Conservation (phyloP, 2,329 filamentous ascomycete species). For the Thermothelomyces thermophilus region DNA sequence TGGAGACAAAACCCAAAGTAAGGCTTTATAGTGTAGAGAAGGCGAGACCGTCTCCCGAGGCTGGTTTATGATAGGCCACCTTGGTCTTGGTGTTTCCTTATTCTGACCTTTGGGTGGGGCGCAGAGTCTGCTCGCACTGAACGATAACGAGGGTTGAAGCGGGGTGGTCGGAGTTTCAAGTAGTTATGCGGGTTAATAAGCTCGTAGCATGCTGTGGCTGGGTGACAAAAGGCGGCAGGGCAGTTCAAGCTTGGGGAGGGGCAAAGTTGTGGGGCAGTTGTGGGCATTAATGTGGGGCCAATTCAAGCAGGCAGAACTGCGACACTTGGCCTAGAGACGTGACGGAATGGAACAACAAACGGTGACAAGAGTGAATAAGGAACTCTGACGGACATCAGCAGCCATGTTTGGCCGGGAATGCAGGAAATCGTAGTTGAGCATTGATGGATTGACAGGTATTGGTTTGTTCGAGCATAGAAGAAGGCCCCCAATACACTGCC, state of each 20-base stretch:
- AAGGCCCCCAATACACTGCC: too few relatives aligned
- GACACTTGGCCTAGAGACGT: background rate
- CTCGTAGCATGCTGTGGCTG: slow-evolving; percentile 16
- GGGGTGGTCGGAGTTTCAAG: slow-evolving; percentile 21
- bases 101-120: slow-evolving; percentile 13
- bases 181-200: slow-evolving; percentile 11
- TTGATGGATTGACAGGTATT: too few relatives aligned
- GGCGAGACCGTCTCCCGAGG: slow-evolving; percentile 1
- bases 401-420: too few relatives aligned
- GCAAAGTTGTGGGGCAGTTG: slow-evolving; percentile 10
- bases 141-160: slow-evolving; percentile 11
- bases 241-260: background rate
- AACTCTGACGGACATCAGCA: too few relatives aligned
- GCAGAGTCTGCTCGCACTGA: slow-evolving; percentile 3
- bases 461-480: too few relatives aligned
- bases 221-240: slow-evolving; percentile 4
- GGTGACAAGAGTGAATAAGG: too few relatives aligned
- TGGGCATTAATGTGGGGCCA: slow-evolving; percentile 9
- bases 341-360: too few relatives aligned
- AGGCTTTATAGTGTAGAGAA: background rate
- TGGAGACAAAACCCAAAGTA: slow-evolving; percentile 16
- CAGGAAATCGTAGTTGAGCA: too few relatives aligned
- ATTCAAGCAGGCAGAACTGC: slow-evolving; percentile 3
- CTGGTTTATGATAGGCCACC: slow-evolving; percentile 16
- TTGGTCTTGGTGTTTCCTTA: slow-evolving; percentile 3